These are phyloP conservation scores for Protostelium mycophagum DNA, from an alignment of 78 protist species.

Conservation along the genomic window DNA sequence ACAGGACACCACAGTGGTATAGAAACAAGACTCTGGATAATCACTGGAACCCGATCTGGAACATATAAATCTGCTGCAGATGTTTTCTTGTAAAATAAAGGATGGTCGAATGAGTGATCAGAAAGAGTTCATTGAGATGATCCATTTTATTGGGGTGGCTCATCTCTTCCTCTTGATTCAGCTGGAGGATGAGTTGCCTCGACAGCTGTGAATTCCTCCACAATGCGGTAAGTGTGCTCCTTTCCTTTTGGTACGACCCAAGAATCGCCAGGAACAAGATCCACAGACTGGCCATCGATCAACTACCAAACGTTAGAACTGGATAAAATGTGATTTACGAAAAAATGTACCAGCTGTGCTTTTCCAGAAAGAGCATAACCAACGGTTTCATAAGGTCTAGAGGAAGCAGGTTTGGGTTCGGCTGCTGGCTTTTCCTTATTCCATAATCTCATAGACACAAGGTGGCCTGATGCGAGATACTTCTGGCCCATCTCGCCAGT, in stretches of 20 bases:
- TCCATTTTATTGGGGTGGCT: too few relatives aligned
- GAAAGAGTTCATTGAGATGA: too few relatives aligned
- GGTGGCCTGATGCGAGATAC: not conserved
- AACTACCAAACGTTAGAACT: not conserved
- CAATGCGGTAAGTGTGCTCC: not conserved
- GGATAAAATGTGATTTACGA: not conserved
- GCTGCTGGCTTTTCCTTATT: not conserved
- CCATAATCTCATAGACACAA: not conserved
- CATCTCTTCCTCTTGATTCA: not conserved
- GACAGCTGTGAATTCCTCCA: not conserved
- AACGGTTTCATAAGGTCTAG: not conserved
- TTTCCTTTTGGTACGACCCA: not conserved
- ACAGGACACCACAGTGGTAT: not conserved
- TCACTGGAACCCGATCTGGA: not conserved
- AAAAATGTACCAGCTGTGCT: not conserved
- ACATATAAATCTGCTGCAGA: too few relatives aligned
- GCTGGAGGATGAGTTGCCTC: not conserved
- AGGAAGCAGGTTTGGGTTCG: not conserved
- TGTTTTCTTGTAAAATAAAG: too few relatives aligned
- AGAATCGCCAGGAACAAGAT: not conserved
- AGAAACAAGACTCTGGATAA: not conserved
- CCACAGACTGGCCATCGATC: not conserved
- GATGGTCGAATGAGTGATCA: too few relatives aligned
- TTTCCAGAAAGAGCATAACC: not conserved
- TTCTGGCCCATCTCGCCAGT: not conserved